Evolutionary conservation across 2,329 filamentous ascomycete genomes (phyloP).

Genomic region (Xylaria polymorpha): DNA sequence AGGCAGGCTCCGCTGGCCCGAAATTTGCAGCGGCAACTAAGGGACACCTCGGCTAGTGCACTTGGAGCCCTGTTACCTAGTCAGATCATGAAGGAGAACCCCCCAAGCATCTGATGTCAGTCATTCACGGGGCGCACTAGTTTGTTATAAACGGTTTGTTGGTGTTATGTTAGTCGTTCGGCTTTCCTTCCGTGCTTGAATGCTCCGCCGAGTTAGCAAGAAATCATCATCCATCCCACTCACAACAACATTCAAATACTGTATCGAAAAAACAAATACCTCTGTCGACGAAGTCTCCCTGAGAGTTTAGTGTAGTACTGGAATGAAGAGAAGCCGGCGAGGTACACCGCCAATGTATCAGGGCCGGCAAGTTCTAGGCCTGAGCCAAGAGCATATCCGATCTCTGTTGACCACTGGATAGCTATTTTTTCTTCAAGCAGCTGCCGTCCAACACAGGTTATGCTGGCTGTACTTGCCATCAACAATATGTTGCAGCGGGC

Average conservation of each 20-base stretch:
- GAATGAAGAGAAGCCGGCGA: not conserved
- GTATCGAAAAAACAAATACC: not conserved
- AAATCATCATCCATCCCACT: conserved; percentile 1
- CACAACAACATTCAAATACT: not conserved
- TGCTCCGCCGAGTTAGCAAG: conserved; percentile 12
- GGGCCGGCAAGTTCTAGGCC: conserved; percentile 1
- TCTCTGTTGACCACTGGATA: not conserved
- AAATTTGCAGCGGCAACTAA: conserved; percentile 18
- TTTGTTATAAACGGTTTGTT: conserved; percentile 5
- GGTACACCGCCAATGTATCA: conserved; percentile 1
- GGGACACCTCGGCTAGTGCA: not conserved
- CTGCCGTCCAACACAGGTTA: not conserved
- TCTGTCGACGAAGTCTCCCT: not conserved
- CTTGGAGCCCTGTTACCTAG: conserved; percentile 16
- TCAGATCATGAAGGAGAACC: conserved; percentile 19
- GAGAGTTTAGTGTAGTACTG: not conserved
- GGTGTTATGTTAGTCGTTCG: conserved; percentile 19
- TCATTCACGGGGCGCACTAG: conserved; percentile 10
- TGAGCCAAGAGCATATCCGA: not conserved
- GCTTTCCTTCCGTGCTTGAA: conserved; percentile 14
- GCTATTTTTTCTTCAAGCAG: not conserved
- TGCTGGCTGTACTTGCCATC: conserved; percentile 2
- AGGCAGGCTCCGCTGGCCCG: conserved; percentile 28
- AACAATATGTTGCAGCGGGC: not conserved
- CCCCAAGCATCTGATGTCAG: conserved; percentile 11